These are phyloP conservation scores for Claviceps pazoutovae DNA, from an alignment of 2,329 filamentous ascomycete genomes.

Conservation along the genomic window DNA sequence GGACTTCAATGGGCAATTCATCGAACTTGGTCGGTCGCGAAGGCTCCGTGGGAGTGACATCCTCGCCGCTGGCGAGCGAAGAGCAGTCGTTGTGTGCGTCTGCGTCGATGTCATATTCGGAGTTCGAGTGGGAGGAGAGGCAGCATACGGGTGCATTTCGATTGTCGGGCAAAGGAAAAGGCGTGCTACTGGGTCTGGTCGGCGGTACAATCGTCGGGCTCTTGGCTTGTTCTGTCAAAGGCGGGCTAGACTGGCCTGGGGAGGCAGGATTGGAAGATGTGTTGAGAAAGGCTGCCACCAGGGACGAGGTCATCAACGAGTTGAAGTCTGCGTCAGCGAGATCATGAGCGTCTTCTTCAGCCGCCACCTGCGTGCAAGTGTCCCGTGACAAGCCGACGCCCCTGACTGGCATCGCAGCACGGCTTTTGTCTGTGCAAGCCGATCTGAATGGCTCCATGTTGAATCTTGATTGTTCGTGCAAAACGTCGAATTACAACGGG, in stretches of 20 bases:
- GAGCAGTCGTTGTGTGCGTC: slow-evolving; percentile 5
- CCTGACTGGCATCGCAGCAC: slow-evolving; percentile 3
- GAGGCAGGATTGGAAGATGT: slow-evolving; percentile 40
- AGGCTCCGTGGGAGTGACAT: slow-evolving; percentile 8
- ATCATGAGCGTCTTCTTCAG: not conserved
- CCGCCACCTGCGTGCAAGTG: slow-evolving; percentile 6
- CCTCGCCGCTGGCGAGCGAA: slow-evolving; percentile 9
- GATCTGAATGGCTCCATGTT: slow-evolving; percentile 4
- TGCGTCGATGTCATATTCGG: slow-evolving; percentile 10
- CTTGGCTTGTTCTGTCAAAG: slow-evolving; percentile 30
- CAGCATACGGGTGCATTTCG: slow-evolving; percentile 20
- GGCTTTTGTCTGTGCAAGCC: slow-evolving; percentile 1
- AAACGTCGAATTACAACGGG: not conserved
- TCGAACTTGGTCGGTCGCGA: slow-evolving; percentile 24
- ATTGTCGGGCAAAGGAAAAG: slow-evolving; percentile 41
- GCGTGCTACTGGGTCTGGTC: slow-evolving; percentile 43
- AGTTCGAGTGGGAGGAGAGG: slow-evolving; percentile 13
- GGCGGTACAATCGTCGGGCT: slow-evolving; percentile 22
- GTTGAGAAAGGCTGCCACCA: slow-evolving; percentile 22
- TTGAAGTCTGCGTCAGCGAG: slow-evolving; percentile 20
- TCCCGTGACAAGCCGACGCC: slow-evolving; percentile 1
- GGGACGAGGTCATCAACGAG: slow-evolving; percentile 23
- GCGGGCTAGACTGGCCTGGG: slow-evolving; percentile 38
- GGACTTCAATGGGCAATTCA: slow-evolving; percentile 53
- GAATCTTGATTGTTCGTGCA: not conserved